Evolutionary conservation across 2,329 filamentous ascomycete genomes (phyloP), one percentile per base, ranked within the genome.

Genomic region (Didymosphaeria variabile): DNA sequence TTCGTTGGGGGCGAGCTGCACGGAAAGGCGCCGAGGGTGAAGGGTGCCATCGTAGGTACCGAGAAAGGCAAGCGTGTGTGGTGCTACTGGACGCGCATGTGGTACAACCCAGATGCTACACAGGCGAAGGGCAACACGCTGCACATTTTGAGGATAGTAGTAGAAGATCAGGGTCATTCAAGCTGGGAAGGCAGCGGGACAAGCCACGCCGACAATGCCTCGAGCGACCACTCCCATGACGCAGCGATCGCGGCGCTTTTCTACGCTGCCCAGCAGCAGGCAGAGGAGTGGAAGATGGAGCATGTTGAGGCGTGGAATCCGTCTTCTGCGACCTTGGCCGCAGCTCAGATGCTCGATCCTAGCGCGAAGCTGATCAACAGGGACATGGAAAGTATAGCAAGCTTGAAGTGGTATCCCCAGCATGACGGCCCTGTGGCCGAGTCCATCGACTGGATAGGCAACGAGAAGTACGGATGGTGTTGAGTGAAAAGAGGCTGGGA

Each of bases 221-320:
- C 62, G 1, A 44, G n/a, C 29, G 57, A 69, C 34, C 63, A 65
- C 9, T 58, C 62, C 26, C 67, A 74, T 45, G 71, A 67, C 23
- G 66, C 62, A 40, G 83, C 83, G 1, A 83, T 96, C 61, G 82
- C 84, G 40, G 85, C 86, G 2, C 84, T 97, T 29, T 75, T 97
- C 47, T 78, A 80, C 45, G 81, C 88, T 47, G 93, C 93, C 5
- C 88, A 90, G 70, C 79, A 79, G 9, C 88, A 96, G 77, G 94
- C 94, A 1, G 79, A 82, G 3, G 82, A 87, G 59, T 97, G 92
- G 90, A 81, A 86, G 47, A 87, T 92, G 80, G 82, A 84, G 44
- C 84, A 87, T 49, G 87, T 97, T 3, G 86, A 93, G 74, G 82
- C 94, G 55, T 98, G 94, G 94, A 97, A 95, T 73, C 93, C 94